Base-by-base conservation (phyloP, 805 yeast genomes). In the Lipomyces japonicus region DNA sequence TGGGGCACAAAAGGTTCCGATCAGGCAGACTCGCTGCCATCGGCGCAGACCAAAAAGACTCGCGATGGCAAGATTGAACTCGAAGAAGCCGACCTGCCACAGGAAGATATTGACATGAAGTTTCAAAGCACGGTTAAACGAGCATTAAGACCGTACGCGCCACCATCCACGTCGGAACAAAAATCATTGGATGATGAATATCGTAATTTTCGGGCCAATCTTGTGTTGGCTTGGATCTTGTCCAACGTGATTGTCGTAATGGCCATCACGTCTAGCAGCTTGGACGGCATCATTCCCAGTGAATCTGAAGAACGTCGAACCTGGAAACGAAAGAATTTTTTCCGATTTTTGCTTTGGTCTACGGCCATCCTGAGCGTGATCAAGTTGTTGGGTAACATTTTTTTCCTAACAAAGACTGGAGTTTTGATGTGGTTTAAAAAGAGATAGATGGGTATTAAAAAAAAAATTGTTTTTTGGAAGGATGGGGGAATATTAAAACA, bases 1-100 rank as follows among this genome's bases (percentile, higher is more conserved):
- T 81, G 86, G 86, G 86, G 86, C 51, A 81, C 86, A n/a, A 81
- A 81, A 64, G 86, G 86, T 36, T 78, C 80, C 38, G 84, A 66
- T 45, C 65, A 62, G 2, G 79, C 80, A 3, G 73, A 68, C 31
- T 78, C 76, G 35, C 71, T 80, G 63, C 84, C 84, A 44, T 74
- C 68, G 1, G 80, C 77, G 10, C 66, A 65, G 38, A 59, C 65
- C 18, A 77, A 74, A 58, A 74, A 72, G 34, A 70, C 73, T 46
- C 78, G 75, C 47, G 80, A 76, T 57, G 82, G 82, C 59, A 59
- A 53, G 4, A 74, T 76, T 44, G 81, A 78, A 41, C 77, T 81
- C 42, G 79, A 77, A 43, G 75, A 71, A 42, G 68, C 65, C 60
- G 80, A 64, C 71, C 75, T 50, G 63, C 78, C 63, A 48, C 74